Conservation (phyloP, 2,329 filamentous ascomycete genomes). For the Colletotrichum melonis region DNA sequence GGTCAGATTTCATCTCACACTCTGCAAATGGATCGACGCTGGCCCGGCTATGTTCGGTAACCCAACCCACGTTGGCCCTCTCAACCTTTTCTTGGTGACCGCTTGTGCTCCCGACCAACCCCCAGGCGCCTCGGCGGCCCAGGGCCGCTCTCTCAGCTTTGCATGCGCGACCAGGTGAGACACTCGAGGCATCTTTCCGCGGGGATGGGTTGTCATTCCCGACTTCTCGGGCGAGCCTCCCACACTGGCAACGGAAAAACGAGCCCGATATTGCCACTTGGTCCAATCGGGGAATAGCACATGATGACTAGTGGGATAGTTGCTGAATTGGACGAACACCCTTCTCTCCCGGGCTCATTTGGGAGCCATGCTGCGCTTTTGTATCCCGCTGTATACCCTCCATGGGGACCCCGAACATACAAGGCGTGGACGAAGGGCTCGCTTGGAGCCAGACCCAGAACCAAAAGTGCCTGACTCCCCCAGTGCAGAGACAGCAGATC, state of each 20-base stretch:
- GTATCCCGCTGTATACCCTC: neutral
- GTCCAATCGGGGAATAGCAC: constrained; percentile 31
- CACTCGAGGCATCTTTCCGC: neutral
- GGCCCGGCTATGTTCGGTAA: constrained; percentile 30
- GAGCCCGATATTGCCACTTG: constrained; percentile 1
- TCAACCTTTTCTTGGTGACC: neutral
- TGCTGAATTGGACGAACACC: constrained; percentile 6
- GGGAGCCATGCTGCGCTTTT: neutral
- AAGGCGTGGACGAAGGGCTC: neutral
- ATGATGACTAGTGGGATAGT: neutral
- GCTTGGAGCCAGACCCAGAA: neutral
- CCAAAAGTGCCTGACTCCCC: constrained; percentile 22
- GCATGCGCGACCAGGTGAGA: constrained; percentile 7
- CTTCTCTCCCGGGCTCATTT: neutral
- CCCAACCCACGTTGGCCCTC: neutral
- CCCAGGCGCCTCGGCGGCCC: neutral
- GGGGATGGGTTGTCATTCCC: neutral
- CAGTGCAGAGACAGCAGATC: neutral
- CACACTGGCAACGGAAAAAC: neutral
- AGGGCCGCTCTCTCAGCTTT: neutral
- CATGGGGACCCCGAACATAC: no score
- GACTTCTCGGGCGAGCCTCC: constrained; percentile 12
- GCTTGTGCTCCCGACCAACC: neutral
- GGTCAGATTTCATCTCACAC: neutral
- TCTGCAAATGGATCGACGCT: constrained; percentile 9